Evolutionary conservation across 805 yeast species (phyloP).

Genomic region (Zygosaccharomyces siamensis): DNA sequence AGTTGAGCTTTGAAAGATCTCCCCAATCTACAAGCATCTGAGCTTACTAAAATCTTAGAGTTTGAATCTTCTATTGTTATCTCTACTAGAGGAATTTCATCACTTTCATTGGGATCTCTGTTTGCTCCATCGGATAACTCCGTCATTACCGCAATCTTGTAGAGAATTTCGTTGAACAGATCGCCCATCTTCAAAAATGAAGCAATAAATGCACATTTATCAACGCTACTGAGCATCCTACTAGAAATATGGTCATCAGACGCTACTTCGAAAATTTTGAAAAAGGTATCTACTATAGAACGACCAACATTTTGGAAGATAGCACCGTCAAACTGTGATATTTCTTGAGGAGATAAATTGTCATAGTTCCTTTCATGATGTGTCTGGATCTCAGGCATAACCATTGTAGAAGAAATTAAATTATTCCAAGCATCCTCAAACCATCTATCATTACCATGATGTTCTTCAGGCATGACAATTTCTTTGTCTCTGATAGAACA

Average conservation of each 20-base stretch:
- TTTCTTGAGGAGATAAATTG: slow-evolving; percentile 22
- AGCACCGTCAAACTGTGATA: slow-evolving; percentile 61
- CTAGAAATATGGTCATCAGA: slow-evolving; percentile 85
- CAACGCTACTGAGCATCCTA: slow-evolving; percentile 81
- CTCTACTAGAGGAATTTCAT: slow-evolving; percentile 39
- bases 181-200: slow-evolving; percentile 51
- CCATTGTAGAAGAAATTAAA: slow-evolving; percentile 43
- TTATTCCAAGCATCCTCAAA: slow-evolving; percentile 86
- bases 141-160: slow-evolving; percentile 62
- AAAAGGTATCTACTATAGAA: slow-evolving; percentile 63
- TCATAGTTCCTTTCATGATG: slow-evolving; percentile 21
- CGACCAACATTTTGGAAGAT: slow-evolving; percentile 62
- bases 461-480: slow-evolving; percentile 97
- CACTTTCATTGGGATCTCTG: slow-evolving; percentile 21
- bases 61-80: slow-evolving; percentile 49
- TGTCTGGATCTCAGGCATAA: slow-evolving; percentile 28
- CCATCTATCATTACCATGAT: slow-evolving; percentile 86
- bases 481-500: slow-evolving; percentile 77
- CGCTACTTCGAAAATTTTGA: slow-evolving; percentile 80
- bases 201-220: slow-evolving; percentile 77
- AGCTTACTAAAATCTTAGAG: slow-evolving; percentile 65
- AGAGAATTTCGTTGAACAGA: slow-evolving; percentile 62
- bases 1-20: slow-evolving; percentile 87
- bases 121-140: slow-evolving; percentile 39
- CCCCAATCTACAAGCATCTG: slow-evolving; percentile 78